Conservation (phyloP, 2,329 filamentous ascomycete genomes). For the Alternaria brassicae region DNA sequence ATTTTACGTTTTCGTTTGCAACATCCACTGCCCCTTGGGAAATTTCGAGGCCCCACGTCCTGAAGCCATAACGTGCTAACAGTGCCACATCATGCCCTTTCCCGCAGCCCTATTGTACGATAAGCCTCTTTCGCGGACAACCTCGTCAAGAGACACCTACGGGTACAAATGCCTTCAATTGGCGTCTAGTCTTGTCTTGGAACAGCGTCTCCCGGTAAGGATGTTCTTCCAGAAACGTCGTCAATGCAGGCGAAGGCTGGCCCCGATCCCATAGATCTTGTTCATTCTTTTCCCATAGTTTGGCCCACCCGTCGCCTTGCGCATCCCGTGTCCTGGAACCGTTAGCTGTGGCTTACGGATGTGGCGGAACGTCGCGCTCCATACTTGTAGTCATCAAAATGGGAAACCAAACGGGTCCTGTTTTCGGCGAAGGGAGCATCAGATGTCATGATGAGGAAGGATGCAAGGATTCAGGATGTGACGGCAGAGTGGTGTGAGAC, state of each 20-base stretch:
- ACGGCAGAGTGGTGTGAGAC: slow-evolving; percentile 6
- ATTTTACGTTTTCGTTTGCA: slow-evolving; percentile 20
- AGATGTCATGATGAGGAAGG: slow-evolving; percentile 13
- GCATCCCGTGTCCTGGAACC: slow-evolving; percentile 14
- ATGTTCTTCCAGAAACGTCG: slow-evolving; percentile 18
- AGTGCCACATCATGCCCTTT: slow-evolving; percentile 79
- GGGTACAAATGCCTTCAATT: slow-evolving; percentile 72
- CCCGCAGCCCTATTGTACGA: slow-evolving; percentile 66
- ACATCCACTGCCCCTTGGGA: slow-evolving; percentile 55
- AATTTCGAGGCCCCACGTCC: slow-evolving; percentile 75
- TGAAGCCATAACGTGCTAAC: slow-evolving; percentile 74
- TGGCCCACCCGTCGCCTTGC: slow-evolving; percentile 54
- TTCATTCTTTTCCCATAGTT: slow-evolving; percentile 60
- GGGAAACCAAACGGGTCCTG: slow-evolving; percentile 18
- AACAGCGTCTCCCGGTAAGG: slow-evolving; percentile 37
- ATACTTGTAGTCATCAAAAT: slow-evolving; percentile 22
- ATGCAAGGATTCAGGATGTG: slow-evolving; percentile 4
- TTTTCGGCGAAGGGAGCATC: slow-evolving; percentile 17
- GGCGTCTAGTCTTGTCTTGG: slow-evolving; percentile 29
- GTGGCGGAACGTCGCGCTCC: neutral
- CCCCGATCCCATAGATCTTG: slow-evolving; percentile 64
- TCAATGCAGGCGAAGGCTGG: slow-evolving; percentile 60
- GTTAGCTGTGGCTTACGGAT: slow-evolving; percentile 5
- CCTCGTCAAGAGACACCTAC: slow-evolving; percentile 6
- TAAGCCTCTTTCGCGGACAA: neutral